Conservation (phyloP, 1,284 basidiomycete genomes). For the Lentinus polychrous region DNA sequence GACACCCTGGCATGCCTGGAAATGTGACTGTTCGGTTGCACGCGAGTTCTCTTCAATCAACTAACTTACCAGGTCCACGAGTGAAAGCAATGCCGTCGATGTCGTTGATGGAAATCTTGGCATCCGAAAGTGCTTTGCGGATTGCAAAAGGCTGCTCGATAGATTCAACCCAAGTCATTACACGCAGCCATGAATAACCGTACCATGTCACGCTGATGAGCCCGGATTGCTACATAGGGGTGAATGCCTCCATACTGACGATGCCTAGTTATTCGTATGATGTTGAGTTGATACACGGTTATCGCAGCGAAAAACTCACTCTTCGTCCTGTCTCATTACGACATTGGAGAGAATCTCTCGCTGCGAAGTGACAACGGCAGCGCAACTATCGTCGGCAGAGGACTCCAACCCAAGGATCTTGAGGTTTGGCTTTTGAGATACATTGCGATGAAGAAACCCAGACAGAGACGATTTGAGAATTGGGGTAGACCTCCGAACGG, state of each 20-base stretch:
- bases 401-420: constrained; percentile 78
- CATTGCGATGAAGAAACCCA: too few relatives aligned
- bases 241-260: constrained; percentile 78
- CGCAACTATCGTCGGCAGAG: constrained; percentile 89
- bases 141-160: constrained; percentile 65
- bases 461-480: too few relatives aligned
- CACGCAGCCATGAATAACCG: constrained; percentile 17
- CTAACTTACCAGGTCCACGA: constrained; percentile 68
- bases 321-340: constrained; percentile 69
- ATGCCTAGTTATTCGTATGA: constrained; percentile 39
- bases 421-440: constrained; percentile 26
- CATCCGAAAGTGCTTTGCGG: constrained; percentile 56
- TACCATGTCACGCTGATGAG: constrained; percentile 75
- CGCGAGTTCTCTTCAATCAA: not conserved
- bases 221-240: constrained; percentile 67
- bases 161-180: constrained; percentile 4
- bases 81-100: constrained; percentile 89
- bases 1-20: constrained; percentile 71
- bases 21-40: not conserved
- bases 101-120: constrained; percentile 49
- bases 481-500: too few relatives aligned
- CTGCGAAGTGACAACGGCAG: constrained; percentile 68
- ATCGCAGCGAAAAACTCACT: constrained; percentile 31
- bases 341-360: constrained; percentile 74
- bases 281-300: not conserved